Conservation (phyloP, 2,329 filamentous ascomycete genomes). For the Clarireedia paspali region DNA sequence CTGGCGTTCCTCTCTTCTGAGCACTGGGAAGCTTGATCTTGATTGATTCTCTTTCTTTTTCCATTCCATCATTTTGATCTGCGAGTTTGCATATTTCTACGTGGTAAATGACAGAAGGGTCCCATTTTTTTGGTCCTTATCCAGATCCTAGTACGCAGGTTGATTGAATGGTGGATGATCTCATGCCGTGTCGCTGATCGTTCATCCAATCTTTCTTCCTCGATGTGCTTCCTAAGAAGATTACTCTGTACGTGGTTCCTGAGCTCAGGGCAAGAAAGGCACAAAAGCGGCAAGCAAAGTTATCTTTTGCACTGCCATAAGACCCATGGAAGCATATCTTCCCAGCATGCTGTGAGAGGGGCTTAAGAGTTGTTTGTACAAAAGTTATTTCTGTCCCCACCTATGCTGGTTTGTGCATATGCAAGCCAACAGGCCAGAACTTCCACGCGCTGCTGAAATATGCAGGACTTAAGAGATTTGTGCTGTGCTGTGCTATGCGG, state of each 20-base stretch:
- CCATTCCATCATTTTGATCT: too few relatives aligned
- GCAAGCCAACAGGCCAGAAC: constrained; percentile 8
- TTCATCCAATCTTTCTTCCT: constrained; percentile 2
- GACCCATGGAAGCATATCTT: neutral
- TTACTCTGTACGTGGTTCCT: neutral
- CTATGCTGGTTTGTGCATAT: constrained; percentile 5
- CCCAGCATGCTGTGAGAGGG: constrained; percentile 1
- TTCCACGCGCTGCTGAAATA: constrained; percentile 6
- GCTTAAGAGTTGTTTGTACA: constrained; percentile 5
- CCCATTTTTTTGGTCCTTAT: too few relatives aligned
- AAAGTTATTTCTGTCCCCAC: constrained; percentile 5
- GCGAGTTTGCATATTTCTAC: too few relatives aligned
- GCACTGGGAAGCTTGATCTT: too few relatives aligned
- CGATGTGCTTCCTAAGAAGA: neutral
- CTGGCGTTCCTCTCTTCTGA: too few relatives aligned
- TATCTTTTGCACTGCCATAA: constrained; percentile 4
- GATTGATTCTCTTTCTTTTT: too few relatives aligned
- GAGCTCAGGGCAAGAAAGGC: neutral
- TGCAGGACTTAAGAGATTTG: neutral
- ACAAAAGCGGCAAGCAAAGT: constrained; percentile 3
- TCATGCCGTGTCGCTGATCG: constrained; percentile 1
- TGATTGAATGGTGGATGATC: neutral
- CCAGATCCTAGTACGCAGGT: too few relatives aligned
- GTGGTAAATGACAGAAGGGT: too few relatives aligned
- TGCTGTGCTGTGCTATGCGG: neutral